Percentiles rank a stretch among this genome's conserved stretches.
phyloP scores from a whole-genome alignment of 2,329 filamentous ascomycete genomes.

The Elsinoe ampelina region DNA sequence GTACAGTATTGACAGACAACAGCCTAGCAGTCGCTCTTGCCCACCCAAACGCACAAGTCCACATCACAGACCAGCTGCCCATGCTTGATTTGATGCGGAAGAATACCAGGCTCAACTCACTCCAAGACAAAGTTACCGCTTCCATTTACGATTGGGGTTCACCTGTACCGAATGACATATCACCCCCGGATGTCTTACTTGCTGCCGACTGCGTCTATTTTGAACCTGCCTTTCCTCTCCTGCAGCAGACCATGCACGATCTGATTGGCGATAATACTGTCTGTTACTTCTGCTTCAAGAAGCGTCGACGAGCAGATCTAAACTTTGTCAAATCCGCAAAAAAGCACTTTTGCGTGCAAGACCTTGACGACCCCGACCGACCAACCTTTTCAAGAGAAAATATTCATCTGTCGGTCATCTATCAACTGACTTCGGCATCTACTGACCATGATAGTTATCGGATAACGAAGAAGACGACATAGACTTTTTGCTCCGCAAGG shows the following conservation, averaged over 20 bases:
- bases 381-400: slow-evolving; percentile 39
- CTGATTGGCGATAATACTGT: slow-evolving; percentile 57
- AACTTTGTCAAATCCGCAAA: slow-evolving; percentile 43
- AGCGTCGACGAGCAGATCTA: slow-evolving; percentile 62
- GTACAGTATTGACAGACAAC: slow-evolving; percentile 1
- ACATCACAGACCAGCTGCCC: slow-evolving; percentile 77
- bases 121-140: slow-evolving; percentile 55
- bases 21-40: slow-evolving; percentile 50
- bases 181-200: slow-evolving; percentile 68
- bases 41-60: slow-evolving; percentile 47
- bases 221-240: slow-evolving; percentile 84
- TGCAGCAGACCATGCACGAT: slow-evolving; percentile 67
- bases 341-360: slow-evolving; percentile 40
- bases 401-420: slow-evolving; percentile 37
- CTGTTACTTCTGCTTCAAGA: slow-evolving; percentile 92
- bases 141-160: slow-evolving; percentile 70
- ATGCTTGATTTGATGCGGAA: slow-evolving; percentile 80
- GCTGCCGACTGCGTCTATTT: slow-evolving; percentile 97
- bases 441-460: slow-evolving; percentile 4
- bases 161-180: slow-evolving; percentile 30
- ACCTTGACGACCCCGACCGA: slow-evolving; percentile 39
- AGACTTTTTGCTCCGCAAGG: slow-evolving; percentile 9
- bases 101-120: slow-evolving; percentile 74
- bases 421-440: not conserved
- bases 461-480: slow-evolving; percentile 11